Percentiles rank a stretch among this genome's conserved stretches.
Conservation (phyloP, 2,329 filamentous ascomycete genomes). For the Xylariaceae sp. region DNA sequence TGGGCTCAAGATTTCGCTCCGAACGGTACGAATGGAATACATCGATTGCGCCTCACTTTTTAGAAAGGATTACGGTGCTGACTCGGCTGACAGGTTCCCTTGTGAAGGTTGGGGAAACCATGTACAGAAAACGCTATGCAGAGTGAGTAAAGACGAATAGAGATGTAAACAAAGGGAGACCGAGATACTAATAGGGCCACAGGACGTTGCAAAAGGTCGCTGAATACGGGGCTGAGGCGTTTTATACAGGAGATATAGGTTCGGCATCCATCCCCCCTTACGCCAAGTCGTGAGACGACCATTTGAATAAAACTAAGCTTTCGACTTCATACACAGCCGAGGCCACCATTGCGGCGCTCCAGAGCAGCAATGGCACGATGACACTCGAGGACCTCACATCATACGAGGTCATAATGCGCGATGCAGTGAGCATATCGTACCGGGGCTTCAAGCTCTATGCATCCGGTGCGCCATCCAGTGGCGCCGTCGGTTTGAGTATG, state of each 20-base stretch:
- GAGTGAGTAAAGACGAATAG: slow-evolving; percentile 29
- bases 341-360: slow-evolving; percentile 66
- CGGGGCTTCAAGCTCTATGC: slow-evolving; percentile 66
- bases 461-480: slow-evolving; percentile 71
- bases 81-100: slow-evolving; percentile 46
- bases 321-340: slow-evolving; percentile 47
- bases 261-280: slow-evolving; percentile 31
- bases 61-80: neutral
- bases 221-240: slow-evolving; percentile 64
- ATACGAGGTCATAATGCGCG: slow-evolving; percentile 65
- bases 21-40: slow-evolving; percentile 44
- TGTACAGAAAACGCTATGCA: slow-evolving; percentile 78
- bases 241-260: slow-evolving; percentile 65
- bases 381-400: slow-evolving; percentile 38
- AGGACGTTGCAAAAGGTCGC: slow-evolving; percentile 72
- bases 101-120: slow-evolving; percentile 67
- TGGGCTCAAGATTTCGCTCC: slow-evolving; percentile 91
- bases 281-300: slow-evolving; percentile 1
- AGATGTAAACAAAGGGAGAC: neutral
- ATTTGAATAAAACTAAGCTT: slow-evolving; percentile 32
- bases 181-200: slow-evolving; percentile 35
- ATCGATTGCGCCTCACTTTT: neutral
- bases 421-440: slow-evolving; percentile 60
- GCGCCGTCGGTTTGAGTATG: slow-evolving; percentile 67
- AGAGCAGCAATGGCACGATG: slow-evolving; percentile 74